These are phyloP conservation scores for Ensete glaucum DNA, from an alignment of 176 grass and related monocot genomes.

Conservation along the genomic window DNA sequence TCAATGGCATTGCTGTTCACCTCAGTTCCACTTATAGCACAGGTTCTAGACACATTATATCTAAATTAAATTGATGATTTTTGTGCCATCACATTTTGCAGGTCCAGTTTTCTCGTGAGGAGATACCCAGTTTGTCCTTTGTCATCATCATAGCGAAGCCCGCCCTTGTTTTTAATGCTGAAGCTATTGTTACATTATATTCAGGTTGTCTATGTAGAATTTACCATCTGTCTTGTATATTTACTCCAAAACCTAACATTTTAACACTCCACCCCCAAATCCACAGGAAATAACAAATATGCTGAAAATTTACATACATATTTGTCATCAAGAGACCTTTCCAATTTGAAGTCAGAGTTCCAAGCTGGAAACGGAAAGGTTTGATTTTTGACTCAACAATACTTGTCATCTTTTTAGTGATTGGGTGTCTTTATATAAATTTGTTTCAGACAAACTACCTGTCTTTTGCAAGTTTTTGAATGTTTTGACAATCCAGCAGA, in stretches of 20 bases:
- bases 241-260: background rate
- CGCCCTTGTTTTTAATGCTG: constrained; percentile 17
- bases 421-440: background rate
- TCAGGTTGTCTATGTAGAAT: constrained; percentile 21
- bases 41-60: background rate
- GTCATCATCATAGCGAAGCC: constrained; percentile 44
- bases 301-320: constrained; percentile 49
- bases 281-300: constrained; percentile 54
- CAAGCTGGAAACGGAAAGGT: constrained; percentile 73
- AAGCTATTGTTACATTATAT: constrained; percentile 29
- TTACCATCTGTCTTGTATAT: background rate
- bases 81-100: constrained; percentile 20
- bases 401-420: background rate
- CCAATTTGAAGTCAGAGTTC: constrained; percentile 61
- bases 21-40: background rate
- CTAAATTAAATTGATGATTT: background rate
- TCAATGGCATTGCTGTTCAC: background rate
- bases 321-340: constrained; percentile 59
- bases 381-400: constrained; percentile 7
- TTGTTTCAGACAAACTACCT: background rate
- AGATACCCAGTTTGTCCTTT: constrained; percentile 45
- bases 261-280: background rate
- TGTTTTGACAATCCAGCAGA: constrained; percentile 29
- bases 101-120: constrained; percentile 43
- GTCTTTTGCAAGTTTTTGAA: background rate